Evolutionary conservation across 805 yeast genomes (phyloP), one percentile per base, ranked within the genome.

Genomic region (Ogataea chonburiensis): DNA sequence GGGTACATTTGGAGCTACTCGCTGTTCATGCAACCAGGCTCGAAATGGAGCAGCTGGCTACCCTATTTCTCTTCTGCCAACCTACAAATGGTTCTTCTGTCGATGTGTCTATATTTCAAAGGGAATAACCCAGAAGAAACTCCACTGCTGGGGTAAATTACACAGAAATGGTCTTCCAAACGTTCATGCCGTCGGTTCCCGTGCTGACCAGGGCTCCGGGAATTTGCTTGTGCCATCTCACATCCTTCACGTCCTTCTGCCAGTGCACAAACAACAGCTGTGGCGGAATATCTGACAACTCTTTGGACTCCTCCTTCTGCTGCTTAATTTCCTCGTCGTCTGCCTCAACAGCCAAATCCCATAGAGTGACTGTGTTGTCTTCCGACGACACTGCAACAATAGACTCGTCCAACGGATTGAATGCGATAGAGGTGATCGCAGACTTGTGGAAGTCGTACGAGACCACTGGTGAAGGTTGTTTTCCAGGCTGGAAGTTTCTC

Each of bases 331-430:
- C 98, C 58, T 91, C 98, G 58, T 93, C 98, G 42, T 89, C 98
- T 3, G 98, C 98, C 67, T 93, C 98, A 11, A 93, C 98, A 9
- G 97, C 91, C 60, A 93, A 72, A 67, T 93, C 98, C 98, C 98
- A 93, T 48, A 93, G 68, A 1, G 97, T 88, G 7, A 93, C 97
- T 5, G 98, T 93, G 61, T 88, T 88, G 63, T 93, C 98, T 59
- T 89, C 98, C 1, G 95, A 86, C 3, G 94, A 88, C 12, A 91
- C 97, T 1, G 98, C 98, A 37, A 93, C 75, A 45, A 89, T 87
- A 0, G 96, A 86, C 64, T 93, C 98, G 60, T 93, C 98, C 47
- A 81, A 69, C 32, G 98, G 98, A 58, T 89, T 89, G 72, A 91
- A 93, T 44, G 91, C 81, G 47, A 93, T 87, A 5, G 96, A 82